Evolutionary conservation across 1,284 basidiomycete species (phyloP).

Genomic region (Thecaphora thlaspeos): DNA sequence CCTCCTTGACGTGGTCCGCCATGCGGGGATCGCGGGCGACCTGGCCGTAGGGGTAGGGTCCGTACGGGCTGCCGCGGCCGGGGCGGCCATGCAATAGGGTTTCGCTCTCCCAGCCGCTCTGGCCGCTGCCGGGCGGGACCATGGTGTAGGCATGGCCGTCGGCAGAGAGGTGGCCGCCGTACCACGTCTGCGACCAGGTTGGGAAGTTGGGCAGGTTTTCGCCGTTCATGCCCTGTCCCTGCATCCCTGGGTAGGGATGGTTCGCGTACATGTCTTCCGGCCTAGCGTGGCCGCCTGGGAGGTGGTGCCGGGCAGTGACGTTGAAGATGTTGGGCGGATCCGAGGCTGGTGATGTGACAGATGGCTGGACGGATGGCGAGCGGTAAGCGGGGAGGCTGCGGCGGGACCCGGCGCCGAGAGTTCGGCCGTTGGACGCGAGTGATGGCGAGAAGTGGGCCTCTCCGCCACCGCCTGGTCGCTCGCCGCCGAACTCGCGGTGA

Average conservation of each 20-base stretch:
- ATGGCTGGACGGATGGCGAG: constrained; percentile 14
- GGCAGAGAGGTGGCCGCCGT: constrained; percentile 46
- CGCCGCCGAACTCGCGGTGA: constrained; percentile 8
- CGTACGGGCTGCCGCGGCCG: neutral
- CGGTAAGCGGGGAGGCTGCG: constrained; percentile 22
- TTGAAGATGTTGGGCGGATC: constrained; percentile 33
- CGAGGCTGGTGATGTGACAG: constrained; percentile 16
- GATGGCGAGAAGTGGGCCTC: constrained; percentile 10
- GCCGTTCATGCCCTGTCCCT: constrained; percentile 9
- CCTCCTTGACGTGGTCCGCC: constrained; percentile 40
- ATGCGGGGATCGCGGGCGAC: neutral
- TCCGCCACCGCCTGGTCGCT: too few relatives aligned
- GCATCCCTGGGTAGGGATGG: neutral
- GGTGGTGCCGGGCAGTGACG: constrained; percentile 35
- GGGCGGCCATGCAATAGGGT: constrained; percentile 20
- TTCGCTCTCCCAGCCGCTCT: constrained; percentile 49
- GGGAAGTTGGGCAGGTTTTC: constrained; percentile 38
- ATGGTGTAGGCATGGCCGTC: constrained; percentile 50
- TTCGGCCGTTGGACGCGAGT: constrained; percentile 16
- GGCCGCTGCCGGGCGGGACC: constrained; percentile 30
- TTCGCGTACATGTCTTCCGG: constrained; percentile 8
- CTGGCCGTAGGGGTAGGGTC: constrained; percentile 14
- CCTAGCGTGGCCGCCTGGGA: constrained; percentile 11
- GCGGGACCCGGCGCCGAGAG: constrained; percentile 11
- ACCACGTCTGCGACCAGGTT: constrained; percentile 43